Percentiles rank a stretch among this genome's conserved stretches.
Conservation (phyloP, 1,284 basidiomycete genomes). For the Vanrija humicola region DNA sequence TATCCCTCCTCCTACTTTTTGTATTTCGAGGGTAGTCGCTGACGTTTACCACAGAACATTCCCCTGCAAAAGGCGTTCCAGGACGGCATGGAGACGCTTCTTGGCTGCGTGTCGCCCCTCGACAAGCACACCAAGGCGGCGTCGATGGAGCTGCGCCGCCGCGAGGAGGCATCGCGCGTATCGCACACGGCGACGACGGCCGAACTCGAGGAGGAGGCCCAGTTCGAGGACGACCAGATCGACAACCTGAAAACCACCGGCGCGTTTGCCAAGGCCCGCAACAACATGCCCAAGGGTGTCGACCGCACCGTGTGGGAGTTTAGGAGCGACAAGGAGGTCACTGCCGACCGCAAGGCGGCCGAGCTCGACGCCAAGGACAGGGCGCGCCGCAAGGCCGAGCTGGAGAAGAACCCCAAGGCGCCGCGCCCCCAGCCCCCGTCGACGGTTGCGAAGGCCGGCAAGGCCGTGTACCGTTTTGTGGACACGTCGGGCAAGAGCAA, state of each 20-base stretch:
- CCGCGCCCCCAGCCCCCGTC: too few relatives aligned
- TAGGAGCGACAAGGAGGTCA: conserved; percentile 25
- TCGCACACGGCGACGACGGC: conserved; percentile 26
- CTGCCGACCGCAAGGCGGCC: conserved; percentile 12
- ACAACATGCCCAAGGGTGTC: conserved; percentile 17
- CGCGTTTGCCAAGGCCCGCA: conserved; percentile 27
- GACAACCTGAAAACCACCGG: conserved; percentile 19
- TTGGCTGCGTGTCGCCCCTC: conserved; percentile 24
- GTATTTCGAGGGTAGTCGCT: conserved; percentile 11
- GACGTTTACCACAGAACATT: conserved; percentile 23
- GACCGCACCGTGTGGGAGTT: conserved; percentile 45
- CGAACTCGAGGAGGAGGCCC: conserved; percentile 40
- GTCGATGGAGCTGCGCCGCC: conserved; percentile 1
- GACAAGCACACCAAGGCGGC: conserved; percentile 18
- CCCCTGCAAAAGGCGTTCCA: conserved; percentile 44
- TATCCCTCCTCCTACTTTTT: background rate
- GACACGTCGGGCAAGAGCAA: conserved; percentile 13
- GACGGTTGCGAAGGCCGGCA: background rate
- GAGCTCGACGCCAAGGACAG: conserved; percentile 14
- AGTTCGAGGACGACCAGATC: conserved; percentile 27
- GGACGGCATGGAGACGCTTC: conserved; percentile 42
- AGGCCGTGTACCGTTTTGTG: conserved; percentile 17
- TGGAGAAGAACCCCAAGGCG: too few relatives aligned
- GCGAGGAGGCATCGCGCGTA: conserved; percentile 17
- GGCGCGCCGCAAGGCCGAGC: background rate